Percentiles rank a stretch among this genome's conserved stretches.
phyloP scores from a whole-genome alignment of 768 basidiomycete genomes.

The Boletus vinaceobasis region DNA sequence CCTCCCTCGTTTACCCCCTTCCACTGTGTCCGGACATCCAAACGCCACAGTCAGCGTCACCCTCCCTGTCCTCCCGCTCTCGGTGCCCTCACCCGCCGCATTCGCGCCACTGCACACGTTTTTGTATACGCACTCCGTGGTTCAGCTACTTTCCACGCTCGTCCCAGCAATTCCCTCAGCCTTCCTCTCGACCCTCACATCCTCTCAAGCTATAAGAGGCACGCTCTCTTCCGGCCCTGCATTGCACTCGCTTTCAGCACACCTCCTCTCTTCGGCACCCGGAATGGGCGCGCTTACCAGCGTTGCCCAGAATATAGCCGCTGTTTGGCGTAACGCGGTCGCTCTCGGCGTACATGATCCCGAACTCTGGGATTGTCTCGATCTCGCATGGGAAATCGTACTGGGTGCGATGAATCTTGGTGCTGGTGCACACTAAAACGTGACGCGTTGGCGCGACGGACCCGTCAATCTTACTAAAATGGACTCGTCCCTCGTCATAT shows the following conservation, averaged over 20 bases:
- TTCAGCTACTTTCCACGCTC: slow-evolving; percentile 50
- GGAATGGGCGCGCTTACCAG: slow-evolving; percentile 45
- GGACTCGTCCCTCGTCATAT: slow-evolving; percentile 10
- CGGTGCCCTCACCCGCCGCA: slow-evolving; percentile 58
- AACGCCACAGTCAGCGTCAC: slow-evolving; percentile 34
- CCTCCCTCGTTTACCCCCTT: slow-evolving; percentile 52
- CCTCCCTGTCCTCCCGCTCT: slow-evolving; percentile 61
- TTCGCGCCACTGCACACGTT: slow-evolving; percentile 60
- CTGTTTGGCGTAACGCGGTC: slow-evolving; percentile 70
- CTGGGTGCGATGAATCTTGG: slow-evolving; percentile 56
- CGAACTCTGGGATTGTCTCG: slow-evolving; percentile 63
- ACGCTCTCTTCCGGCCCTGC: slow-evolving; percentile 46
- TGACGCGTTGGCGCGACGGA: slow-evolving; percentile 20
- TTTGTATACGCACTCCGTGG: slow-evolving; percentile 60
- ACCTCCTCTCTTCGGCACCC: slow-evolving; percentile 47
- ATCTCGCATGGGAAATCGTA: slow-evolving; percentile 64
- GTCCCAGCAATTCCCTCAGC: slow-evolving; percentile 33
- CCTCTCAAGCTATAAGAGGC: slow-evolving; percentile 35
- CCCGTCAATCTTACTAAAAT: slow-evolving; percentile 18
- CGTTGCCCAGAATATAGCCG: slow-evolving; percentile 50
- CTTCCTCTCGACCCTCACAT: slow-evolving; percentile 30
- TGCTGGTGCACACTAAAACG: slow-evolving; percentile 36
- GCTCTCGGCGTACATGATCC: slow-evolving; percentile 67
- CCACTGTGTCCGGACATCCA: slow-evolving; percentile 32
- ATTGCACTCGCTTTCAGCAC: slow-evolving; percentile 53